Evolutionary conservation across 1,284 basidiomycete genomes (phyloP).

Genomic region (Cryptococcus maquisensis): DNA sequence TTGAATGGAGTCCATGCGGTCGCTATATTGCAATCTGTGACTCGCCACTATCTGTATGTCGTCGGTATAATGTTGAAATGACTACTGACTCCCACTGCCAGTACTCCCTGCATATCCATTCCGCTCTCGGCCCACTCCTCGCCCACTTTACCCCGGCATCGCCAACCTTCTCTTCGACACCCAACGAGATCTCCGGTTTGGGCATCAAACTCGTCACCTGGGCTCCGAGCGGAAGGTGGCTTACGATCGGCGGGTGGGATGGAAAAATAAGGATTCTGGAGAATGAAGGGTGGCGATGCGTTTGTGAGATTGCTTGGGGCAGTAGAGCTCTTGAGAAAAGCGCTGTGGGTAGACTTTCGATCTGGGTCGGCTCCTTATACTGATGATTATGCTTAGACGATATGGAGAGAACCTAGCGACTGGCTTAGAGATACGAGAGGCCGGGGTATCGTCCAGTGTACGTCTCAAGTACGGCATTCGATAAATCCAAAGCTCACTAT

Average conservation of each 20-base stretch:
- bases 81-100: conserved; percentile 35
- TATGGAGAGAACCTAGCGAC: conserved; percentile 74
- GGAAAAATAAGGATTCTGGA: conserved; percentile 79
- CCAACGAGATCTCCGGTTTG: conserved; percentile 63
- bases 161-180: conserved; percentile 7
- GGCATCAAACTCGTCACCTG: conserved; percentile 70
- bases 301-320: conserved; percentile 60
- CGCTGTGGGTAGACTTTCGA: conserved; percentile 53
- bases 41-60: conserved; percentile 66
- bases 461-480: background rate
- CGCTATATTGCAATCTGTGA: conserved; percentile 79
- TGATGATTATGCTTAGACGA: conserved; percentile 51
- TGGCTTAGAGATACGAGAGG: conserved; percentile 69
- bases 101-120: conserved; percentile 76
- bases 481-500: background rate
- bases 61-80: conserved; percentile 1
- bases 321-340: conserved; percentile 55
- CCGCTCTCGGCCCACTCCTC: conserved; percentile 65
- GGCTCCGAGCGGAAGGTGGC: conserved; percentile 75
- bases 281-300: conserved; percentile 69
- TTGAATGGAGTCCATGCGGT: conserved; percentile 77
- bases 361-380: background rate
- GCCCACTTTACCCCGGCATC: conserved; percentile 52
- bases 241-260: conserved; percentile 77
- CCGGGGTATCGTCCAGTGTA: conserved; percentile 67